A percentile compares a stretch with the other conserved stretches of the same genome.
Evolutionary conservation across 1,284 basidiomycete genomes (phyloP).

Genomic region (Tilletia caries): DNA sequence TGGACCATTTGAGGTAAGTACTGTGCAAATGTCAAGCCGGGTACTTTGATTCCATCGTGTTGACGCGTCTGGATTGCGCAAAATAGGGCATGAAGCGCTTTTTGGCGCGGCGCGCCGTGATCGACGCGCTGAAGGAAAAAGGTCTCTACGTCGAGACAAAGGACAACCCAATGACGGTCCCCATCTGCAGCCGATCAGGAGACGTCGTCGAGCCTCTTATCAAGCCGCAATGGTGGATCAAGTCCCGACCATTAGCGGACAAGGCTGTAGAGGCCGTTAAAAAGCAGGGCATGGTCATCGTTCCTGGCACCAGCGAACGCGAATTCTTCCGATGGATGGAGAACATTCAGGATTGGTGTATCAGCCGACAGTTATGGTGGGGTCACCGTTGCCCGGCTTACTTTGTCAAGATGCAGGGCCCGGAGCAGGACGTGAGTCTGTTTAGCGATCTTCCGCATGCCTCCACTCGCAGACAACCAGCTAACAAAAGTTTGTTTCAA

Average conservation of each 20-base stretch:
- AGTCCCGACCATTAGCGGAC: constrained; percentile 85
- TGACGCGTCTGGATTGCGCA: constrained; percentile 6
- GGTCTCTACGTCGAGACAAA: constrained; percentile 87
- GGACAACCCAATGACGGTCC: constrained; percentile 60
- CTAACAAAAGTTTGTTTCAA: background rate
- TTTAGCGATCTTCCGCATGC: constrained; percentile 56
- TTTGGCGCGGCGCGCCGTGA: constrained; percentile 80
- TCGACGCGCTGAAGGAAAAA: constrained; percentile 78
- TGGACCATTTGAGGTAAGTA: constrained; percentile 70
- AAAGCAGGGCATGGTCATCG: constrained; percentile 60
- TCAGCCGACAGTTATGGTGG: constrained; percentile 99
- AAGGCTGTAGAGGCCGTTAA: constrained; percentile 68
- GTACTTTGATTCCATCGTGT: constrained; percentile 57
- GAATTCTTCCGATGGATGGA: constrained; percentile 98
- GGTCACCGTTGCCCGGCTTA: constrained; percentile 95
- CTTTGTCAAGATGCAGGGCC: constrained; percentile 80
- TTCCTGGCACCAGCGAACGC: constrained; percentile 78
- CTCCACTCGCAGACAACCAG: background rate
- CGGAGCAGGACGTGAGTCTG: constrained; percentile 61
- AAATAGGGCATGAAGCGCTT: constrained; percentile 68
- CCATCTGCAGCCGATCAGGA: constrained; percentile 59
- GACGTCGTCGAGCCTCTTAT: constrained; percentile 93
- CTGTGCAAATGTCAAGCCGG: constrained; percentile 57
- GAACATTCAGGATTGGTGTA: constrained; percentile 97
- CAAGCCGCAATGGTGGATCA: constrained; percentile 99